Evolutionary conservation across 225 moss, liverwort and hornwort genomes (phyloP).

Genomic region (Lunularia cruciata): DNA sequence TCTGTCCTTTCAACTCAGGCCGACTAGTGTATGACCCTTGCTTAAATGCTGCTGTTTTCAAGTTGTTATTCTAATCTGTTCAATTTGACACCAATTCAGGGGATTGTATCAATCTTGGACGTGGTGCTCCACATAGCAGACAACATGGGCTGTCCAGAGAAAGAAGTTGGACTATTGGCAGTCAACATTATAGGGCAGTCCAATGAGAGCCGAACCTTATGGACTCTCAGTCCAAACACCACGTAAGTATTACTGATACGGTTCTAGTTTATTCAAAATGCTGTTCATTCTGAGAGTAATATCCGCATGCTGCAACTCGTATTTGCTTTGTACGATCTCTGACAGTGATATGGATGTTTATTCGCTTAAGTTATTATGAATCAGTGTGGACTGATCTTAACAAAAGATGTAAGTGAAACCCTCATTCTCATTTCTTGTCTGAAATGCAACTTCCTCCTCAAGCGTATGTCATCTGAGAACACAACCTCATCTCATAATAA

Average conservation of each 20-base stretch:
- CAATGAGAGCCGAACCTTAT: constrained; percentile 38
- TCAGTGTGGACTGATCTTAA: too few species aligned
- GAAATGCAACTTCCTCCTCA: too few species aligned
- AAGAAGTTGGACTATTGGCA: constrained; percentile 39
- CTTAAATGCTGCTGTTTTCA: neutral
- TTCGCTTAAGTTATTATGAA: too few species aligned
- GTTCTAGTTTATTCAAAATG: too few species aligned
- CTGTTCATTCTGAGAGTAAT: too few species aligned
- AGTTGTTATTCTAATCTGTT: neutral
- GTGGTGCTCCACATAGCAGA: constrained; percentile 45
- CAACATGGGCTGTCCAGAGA: constrained; percentile 39
- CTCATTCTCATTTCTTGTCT: too few species aligned
- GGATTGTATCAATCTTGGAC: constrained; percentile 44
- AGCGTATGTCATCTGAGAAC: too few species aligned
- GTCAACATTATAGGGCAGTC: constrained; percentile 48
- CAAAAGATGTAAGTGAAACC: too few species aligned
- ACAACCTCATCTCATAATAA: too few species aligned
- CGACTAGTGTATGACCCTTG: neutral
- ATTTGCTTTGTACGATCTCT: too few species aligned
- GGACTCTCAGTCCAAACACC: constrained; percentile 33
- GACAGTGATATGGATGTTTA: too few species aligned
- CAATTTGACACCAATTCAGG: constrained; percentile 19
- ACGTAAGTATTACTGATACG: constrained; percentile 33
- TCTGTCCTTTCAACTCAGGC: neutral
- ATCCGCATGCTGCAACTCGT: too few species aligned